Evolutionary conservation across 331 rosid species (phyloP), one percentile per base, ranked within the genome.

Genomic region (Stylosanthes scabra): DNA sequence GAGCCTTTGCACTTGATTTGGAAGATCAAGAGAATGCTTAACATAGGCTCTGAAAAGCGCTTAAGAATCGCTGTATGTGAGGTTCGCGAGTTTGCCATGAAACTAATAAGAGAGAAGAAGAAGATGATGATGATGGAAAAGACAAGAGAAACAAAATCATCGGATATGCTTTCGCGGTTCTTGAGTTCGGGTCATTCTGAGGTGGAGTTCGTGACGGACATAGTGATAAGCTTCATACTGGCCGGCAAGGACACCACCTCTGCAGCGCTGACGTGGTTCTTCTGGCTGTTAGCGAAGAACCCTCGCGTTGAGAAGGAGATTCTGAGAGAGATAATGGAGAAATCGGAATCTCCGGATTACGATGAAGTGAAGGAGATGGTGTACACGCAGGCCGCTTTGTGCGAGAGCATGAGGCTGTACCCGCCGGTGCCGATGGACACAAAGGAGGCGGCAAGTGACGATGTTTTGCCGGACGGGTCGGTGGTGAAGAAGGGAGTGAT

Each of bases 191-290:
- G 95, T 3, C 94, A 85, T 12, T 83, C 83, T 0, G 87, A 85
- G 15, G 88, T 87, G 56, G 82, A 80, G 2, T 89, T 91, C 27
- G 80, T 86, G 8, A 51, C 77, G 0, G 90, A 91, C 44, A 86
- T 89, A 1, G 87, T 89, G 3, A 91, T 91, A 41, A 91, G 93
- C 59, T 89, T 87, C 68, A 87, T 71, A 1, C 44, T 91, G 2
- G 93, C 97, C 0, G 97, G 96, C 1, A 75, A 82, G 47, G 97
- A 91, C 68, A 80, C 96, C 0, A 91, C 96, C 2, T 91, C 93
- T 0, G 83, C 86, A 0, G 90, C 93, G 2, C 75, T 91, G 1
- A 89, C 97, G 0, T 89, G 97, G 96, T 81, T 86, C 49, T 89
- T 91, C 70, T 91, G 92, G 96, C 74, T 89, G 2, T 12, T 89